A percentile compares a stretch with the other conserved stretches of the same genome.
Evolutionary conservation across 2,329 filamentous ascomycete genomes (phyloP).

Genomic region (Coniella lustricola): DNA sequence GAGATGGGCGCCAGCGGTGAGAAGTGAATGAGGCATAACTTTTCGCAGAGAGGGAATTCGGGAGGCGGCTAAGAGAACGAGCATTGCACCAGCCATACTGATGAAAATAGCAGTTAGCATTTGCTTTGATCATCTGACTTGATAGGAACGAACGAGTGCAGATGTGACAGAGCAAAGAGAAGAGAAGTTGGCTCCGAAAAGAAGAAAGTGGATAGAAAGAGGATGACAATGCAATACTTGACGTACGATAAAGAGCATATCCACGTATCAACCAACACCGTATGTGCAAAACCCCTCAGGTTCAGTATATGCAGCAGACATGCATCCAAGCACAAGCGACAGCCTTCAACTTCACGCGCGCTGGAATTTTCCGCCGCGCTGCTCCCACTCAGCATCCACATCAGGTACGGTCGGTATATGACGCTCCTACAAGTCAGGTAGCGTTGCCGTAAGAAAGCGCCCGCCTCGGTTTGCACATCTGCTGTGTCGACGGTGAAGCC

Average conservation of each 20-base stretch:
- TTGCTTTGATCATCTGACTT: neutral
- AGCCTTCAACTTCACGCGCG: constrained; percentile 25
- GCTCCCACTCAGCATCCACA: constrained; percentile 39
- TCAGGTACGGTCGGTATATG: constrained; percentile 45
- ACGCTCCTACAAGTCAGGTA: constrained; percentile 46
- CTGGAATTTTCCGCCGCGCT: constrained; percentile 21
- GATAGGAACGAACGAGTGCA: neutral
- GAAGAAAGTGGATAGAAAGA: neutral
- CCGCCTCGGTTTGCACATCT: constrained; percentile 32
- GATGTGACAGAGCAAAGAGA: neutral
- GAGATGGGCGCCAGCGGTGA: constrained; percentile 35
- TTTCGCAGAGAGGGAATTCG: constrained; percentile 30
- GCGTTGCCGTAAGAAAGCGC: constrained; percentile 41
- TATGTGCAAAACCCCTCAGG: constrained; percentile 40
- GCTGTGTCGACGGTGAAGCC: constrained; percentile 31
- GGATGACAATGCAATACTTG: too few species aligned
- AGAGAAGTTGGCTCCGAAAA: neutral
- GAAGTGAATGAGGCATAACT: constrained; percentile 32
- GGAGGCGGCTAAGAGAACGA: constrained; percentile 39
- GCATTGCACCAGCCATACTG: constrained; percentile 43
- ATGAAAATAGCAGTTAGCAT: neutral
- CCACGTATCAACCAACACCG: constrained; percentile 46
- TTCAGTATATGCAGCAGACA: constrained; percentile 43
- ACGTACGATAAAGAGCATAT: constrained; percentile 47
- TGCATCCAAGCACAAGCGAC: constrained; percentile 38